Evolutionary conservation across 2,329 filamentous ascomycete species (phyloP).

Genomic region (Clarireedia hainanense): DNA sequence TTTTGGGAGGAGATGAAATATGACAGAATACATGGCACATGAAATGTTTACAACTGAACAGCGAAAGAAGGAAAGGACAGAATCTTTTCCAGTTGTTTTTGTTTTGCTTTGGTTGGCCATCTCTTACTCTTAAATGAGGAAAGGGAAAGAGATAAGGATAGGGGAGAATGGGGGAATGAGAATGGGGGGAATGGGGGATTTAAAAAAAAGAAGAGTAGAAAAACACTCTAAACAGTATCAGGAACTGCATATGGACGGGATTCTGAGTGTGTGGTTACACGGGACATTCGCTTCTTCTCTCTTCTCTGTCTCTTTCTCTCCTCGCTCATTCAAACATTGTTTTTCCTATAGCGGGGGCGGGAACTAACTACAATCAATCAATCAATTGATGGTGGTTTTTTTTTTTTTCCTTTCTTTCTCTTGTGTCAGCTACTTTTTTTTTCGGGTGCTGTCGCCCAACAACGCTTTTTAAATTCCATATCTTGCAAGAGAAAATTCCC

Average conservation of each 20-base stretch:
- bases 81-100: background rate
- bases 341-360: too few species aligned
- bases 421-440: too few species aligned
- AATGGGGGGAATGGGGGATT: background rate
- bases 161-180: background rate
- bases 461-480: background rate
- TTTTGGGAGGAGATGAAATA: background rate
- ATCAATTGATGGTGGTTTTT: background rate
- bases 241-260: slow-evolving; percentile 7
- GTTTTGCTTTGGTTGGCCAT: background rate
- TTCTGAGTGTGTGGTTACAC: slow-evolving; percentile 2
- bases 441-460: too few species aligned
- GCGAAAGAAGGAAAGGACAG: background rate
- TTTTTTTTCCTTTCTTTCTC: too few species aligned
- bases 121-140: background rate
- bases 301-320: background rate
- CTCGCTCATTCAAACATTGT: background rate
- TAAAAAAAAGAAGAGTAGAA: background rate
- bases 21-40: background rate
- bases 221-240: background rate
- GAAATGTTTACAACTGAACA: background rate
- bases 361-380: background rate
- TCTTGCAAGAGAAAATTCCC: slow-evolving; percentile 6
- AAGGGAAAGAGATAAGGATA: background rate
- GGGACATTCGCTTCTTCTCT: slow-evolving; percentile 5